Conservation (phyloP, 2,329 filamentous ascomycete genomes). For the Penicillium sp. region DNA sequence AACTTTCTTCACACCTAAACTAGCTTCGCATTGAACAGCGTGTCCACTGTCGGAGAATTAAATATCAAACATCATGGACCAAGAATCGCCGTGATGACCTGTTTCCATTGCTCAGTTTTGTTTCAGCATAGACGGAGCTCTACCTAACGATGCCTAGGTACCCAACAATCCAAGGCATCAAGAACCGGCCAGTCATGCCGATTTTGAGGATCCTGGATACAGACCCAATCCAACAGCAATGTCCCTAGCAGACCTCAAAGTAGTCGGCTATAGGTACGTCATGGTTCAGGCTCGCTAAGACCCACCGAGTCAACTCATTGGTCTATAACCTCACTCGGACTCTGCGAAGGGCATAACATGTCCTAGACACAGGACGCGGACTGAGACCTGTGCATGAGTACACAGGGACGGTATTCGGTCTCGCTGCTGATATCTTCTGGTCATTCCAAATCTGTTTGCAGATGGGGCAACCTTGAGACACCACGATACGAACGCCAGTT, state of each 20-base stretch:
- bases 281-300: slow-evolving; percentile 26
- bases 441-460: too few species aligned
- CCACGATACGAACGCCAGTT: too few species aligned
- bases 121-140: neutral
- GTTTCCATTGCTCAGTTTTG: neutral
- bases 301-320: slow-evolving; percentile 29
- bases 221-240: neutral
- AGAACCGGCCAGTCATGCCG: neutral
- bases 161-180: neutral
- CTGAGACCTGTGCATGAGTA: slow-evolving; percentile 22
- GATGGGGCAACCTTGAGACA: too few species aligned
- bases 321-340: slow-evolving; percentile 24
- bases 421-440: slow-evolving; percentile 26
- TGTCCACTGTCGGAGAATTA: neutral
- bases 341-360: slow-evolving; percentile 16
- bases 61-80: neutral
- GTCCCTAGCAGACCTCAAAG: slow-evolving; percentile 4
- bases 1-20: neutral
- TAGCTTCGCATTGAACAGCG: neutral
- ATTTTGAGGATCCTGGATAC: neutral
- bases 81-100: neutral
- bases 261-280: slow-evolving; percentile 24
- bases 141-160: neutral
- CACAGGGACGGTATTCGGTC: slow-evolving; percentile 17
- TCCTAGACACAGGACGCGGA: slow-evolving; percentile 17